These are phyloP conservation scores for Monilinia aucupariae DNA, from an alignment of 2,329 filamentous ascomycete genomes.

Conservation along the genomic window DNA sequence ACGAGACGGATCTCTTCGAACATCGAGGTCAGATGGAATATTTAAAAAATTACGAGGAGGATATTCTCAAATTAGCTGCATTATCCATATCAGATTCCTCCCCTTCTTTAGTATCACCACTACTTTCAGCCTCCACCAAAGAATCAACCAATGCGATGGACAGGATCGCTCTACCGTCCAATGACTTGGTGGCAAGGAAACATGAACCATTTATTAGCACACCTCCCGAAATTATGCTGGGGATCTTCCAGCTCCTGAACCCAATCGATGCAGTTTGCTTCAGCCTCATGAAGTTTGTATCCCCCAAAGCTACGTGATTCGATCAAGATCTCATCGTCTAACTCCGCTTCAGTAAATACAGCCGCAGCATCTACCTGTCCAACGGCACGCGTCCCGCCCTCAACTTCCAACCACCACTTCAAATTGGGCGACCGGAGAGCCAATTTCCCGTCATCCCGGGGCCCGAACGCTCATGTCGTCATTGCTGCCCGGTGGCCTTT, in stretches of 20 bases:
- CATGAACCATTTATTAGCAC: slow-evolving; percentile 14
- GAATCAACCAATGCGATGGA: background rate
- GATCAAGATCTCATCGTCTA: background rate
- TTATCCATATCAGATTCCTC: background rate
- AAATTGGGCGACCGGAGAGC: slow-evolving; percentile 22
- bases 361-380: slow-evolving; percentile 20
- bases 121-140: background rate
- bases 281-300: slow-evolving; percentile 23
- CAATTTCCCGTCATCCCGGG: slow-evolving; percentile 16
- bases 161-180: background rate
- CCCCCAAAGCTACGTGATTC: background rate
- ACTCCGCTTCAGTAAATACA: slow-evolving; percentile 19
- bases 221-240: slow-evolving; percentile 23
- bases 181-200: background rate
- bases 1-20: background rate
- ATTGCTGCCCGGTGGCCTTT: slow-evolving; percentile 28
- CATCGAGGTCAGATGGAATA: background rate
- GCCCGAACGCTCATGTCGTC: slow-evolving; percentile 20
- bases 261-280: slow-evolving; percentile 26
- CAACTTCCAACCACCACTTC: slow-evolving; percentile 9
- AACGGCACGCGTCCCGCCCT: background rate
- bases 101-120: background rate
- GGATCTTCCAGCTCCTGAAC: slow-evolving; percentile 24
- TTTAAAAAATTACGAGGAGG: slow-evolving; percentile 5
- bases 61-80: background rate